Percentiles rank a stretch among this genome's conserved stretches.
These are phyloP conservation scores for Spathaspora arborariae DNA, from an alignment of 805 yeast species.

Conservation along the genomic window DNA sequence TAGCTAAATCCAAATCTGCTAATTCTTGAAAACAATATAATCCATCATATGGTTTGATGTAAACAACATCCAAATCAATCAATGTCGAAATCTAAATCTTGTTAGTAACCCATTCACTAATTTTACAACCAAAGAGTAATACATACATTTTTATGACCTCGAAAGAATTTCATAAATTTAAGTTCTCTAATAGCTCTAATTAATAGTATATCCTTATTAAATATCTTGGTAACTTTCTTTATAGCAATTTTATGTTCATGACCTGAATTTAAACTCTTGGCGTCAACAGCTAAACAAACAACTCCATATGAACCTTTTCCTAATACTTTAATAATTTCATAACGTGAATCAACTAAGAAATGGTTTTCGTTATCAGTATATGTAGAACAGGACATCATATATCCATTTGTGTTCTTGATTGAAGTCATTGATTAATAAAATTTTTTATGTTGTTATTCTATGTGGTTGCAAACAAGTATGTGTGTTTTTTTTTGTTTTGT, in stretches of 20 bases:
- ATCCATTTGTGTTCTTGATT: neutral
- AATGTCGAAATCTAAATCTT: slow-evolving; percentile 56
- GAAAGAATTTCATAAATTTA: slow-evolving; percentile 73
- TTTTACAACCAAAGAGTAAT: too few relatives aligned
- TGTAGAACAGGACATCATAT: slow-evolving; percentile 6
- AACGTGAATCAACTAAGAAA: slow-evolving; percentile 61
- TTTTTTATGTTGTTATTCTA: neutral
- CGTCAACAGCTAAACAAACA: slow-evolving; percentile 71
- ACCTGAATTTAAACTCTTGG: slow-evolving; percentile 23
- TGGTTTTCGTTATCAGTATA: slow-evolving; percentile 16
- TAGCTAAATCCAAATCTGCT: slow-evolving; percentile 75
- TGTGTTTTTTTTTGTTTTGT: neutral
- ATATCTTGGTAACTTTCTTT: slow-evolving; percentile 73
- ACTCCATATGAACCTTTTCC: slow-evolving; percentile 89
- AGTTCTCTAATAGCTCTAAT: slow-evolving; percentile 83
- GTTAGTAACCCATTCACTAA: too few relatives aligned
- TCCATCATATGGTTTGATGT: slow-evolving; percentile 71
- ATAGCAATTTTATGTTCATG: slow-evolving; percentile 51
- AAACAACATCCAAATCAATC: slow-evolving; percentile 69
- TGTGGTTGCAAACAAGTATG: slow-evolving; percentile 1
- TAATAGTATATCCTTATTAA: slow-evolving; percentile 60
- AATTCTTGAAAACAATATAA: slow-evolving; percentile 85
- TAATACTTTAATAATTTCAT: slow-evolving; percentile 52
- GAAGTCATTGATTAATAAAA: slow-evolving; percentile 1
- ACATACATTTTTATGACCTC: slow-evolving; percentile 74